Base-by-base conservation (phyloP, 1,139 yeast genomes). In the Diutina rugosa region DNA sequence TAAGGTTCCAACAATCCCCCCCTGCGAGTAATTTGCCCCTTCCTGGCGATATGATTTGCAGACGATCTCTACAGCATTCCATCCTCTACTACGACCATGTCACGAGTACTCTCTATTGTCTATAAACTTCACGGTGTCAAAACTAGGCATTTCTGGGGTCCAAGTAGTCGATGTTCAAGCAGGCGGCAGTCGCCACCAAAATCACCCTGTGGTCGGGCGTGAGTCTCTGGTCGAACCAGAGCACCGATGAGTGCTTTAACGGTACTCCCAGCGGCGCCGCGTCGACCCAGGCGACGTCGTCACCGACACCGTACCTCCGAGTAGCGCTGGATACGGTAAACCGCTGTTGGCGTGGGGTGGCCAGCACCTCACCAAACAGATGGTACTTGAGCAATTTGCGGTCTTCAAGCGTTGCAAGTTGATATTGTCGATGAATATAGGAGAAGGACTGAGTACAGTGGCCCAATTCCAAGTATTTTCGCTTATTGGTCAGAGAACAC, bases 351-450 rank as follows among this genome's bases (percentile, higher is more conserved):
- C 18, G 32, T 10, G 53, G 53, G 44, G 45, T 32, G 53, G 53
- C 53, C 53, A 49, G 53, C 53, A 49, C 53, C 44, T 32, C 44
- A 9, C 21, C 53, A 49, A 49, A 49, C 35, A 10, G 21, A 6
- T 38, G 44, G 29, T 32, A 49, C 10, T 49, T 49, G 10, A 14
- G 14, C 14, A 38, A 30, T 49, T 49, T 49, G 44, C 44, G 53
- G 21, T 49, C 53, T 7, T 49, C 53, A 30, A 49, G 53, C 41
- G 53, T 49, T n/a, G 53, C 41, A 28, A 49, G 32, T 8, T 5
- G n/a, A n/a, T 49, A 49, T 14, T 4, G 18, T 3, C 53, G 53
- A 9, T 49, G 32, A 12, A 49, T 49, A 16, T 49, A 49, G 44
- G 26, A 14, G 14, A 49, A 49, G 10, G 21, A 32, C 44, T 49